phyloP scores from a whole-genome alignment of 2,329 filamentous ascomycete species.

The Westerdykella sp. region DNA sequence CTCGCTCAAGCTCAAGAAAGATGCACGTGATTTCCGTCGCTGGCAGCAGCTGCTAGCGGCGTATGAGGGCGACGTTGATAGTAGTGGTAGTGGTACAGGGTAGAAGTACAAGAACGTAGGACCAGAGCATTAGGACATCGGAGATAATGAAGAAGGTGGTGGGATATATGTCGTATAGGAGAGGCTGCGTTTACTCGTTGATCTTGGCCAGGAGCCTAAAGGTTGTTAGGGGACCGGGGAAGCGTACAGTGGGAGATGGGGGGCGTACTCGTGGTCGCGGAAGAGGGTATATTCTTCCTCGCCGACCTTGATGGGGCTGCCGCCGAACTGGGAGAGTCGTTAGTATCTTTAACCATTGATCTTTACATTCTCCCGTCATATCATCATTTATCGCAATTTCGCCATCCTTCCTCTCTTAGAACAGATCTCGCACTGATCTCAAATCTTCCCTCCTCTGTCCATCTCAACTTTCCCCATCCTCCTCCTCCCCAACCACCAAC shows the following conservation, averaged over 20 bases:
- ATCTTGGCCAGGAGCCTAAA: constrained; percentile 94
- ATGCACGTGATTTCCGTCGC: too few relatives aligned
- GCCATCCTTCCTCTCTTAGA: neutral
- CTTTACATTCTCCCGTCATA: constrained; percentile 1
- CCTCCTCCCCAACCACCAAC: neutral
- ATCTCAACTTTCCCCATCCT: neutral
- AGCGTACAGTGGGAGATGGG: neutral
- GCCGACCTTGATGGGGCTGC: constrained; percentile 91
- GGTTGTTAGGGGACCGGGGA: constrained; percentile 1
- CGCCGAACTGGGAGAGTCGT: constrained; percentile 70
- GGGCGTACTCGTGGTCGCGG: constrained; percentile 91
- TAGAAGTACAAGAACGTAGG: too few relatives aligned
- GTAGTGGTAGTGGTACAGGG: too few relatives aligned
- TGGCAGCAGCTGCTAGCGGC: too few relatives aligned
- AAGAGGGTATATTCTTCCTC: constrained; percentile 96
- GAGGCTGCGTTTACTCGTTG: constrained; percentile 63
- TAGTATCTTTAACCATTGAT: constrained; percentile 1
- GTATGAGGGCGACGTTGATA: too few relatives aligned
- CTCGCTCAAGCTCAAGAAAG: too few relatives aligned
- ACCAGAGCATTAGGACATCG: too few relatives aligned
- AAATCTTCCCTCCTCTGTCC: neutral
- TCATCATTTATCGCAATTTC: neutral
- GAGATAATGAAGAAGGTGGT: too few relatives aligned
- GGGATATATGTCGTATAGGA: neutral
- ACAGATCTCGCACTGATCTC: neutral